Evolutionary conservation across 371 early-diverging fungal species (phyloP), one percentile per base, ranked within the genome.

Genomic region (Mucor irregularis): DNA sequence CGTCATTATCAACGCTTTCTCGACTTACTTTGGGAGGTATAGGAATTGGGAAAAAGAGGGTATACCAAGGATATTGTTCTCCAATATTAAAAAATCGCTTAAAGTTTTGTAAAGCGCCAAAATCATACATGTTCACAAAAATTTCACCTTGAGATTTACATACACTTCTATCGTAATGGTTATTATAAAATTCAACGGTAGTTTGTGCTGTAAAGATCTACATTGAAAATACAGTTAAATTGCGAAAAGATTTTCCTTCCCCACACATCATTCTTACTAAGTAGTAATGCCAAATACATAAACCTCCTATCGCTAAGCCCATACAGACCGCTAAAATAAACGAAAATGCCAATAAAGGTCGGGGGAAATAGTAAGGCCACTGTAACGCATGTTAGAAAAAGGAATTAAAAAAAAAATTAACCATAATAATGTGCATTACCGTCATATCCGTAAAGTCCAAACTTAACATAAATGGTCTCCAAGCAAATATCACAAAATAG

Each of bases 361-460:
- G 71, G 47, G 84, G 82, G 46, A 73, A 73, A 63, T 75, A 83
- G 29, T 80, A 86, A 7, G 83, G 82, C 86, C 86, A 86, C 84
- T 83, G 54, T 7, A 7, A 28, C 14, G 16, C 16, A 11, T 16
- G 29, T 19, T 30, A 19, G 34, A 22, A 21, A 53, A 38, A 25
- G 33, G 3, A 2, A n/a, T 19, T 34, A 33, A 3, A 30, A 19
- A 38, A 35, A 4, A 22, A 39, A 42, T 49, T 28, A 17, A 13
- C n/a, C 14, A 33, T 21, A 25, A 26, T 44, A 13, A 4, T 47
- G 11, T 25, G 21, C 55, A 66, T 64, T 74, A 82, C 82, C 19
- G 76, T 80, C 26, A 56, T 55, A 13, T 69, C 60, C 6, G 66
- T 68, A 22, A 74, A 53, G 52, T 83, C 83, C 22, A 85, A 55